Base-by-base conservation (phyloP, 495 filamentous ascomycete species). In the Bathelium albidoporum region DNA sequence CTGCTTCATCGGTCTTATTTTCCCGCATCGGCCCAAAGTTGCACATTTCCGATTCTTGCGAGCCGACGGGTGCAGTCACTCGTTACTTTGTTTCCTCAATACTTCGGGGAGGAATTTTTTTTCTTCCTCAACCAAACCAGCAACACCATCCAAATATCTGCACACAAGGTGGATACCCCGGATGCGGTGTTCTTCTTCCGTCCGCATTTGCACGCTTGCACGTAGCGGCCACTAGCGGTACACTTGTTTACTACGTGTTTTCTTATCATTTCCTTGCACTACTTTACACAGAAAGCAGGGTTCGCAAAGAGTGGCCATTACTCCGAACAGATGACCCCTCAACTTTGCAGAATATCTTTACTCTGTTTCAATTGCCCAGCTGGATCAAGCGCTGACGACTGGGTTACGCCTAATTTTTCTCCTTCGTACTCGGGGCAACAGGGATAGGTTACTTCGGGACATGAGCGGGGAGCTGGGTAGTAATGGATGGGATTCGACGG, bases 351-450 rank as follows among this genome's bases (percentile, higher is more conserved):
- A 14, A 39, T 5, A 39, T 14, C 34, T 5, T 5, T 5, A 39
- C 5, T n/a, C n/a, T n/a, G n/a, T n/a, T 20, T 49, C 20, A 10
- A 55, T 26, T 55, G 49, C 24, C 20, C 49, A 29, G 49, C 16
- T 29, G 49, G 49, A 5, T 55, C 49, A 55, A 55, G 49, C 49
- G 49, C 49, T 55, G 49, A 55, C 49, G 49, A 20, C 49, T 55
- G 49, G 20, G 20, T 16, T 55, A 26, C 18, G 9, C 20, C 44
- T 49, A 14, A 49, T 20, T 20, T 49, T 14, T 49, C 44, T 55
- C 10, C 49, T 55, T 55, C 7, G n/a, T n/a, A n/a, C n/a, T 55
- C 5, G 2, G 24, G 2, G 5, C 49, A 26, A 55, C 20, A 2
- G 22, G 24, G 24, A n/a, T 49, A 18, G 44, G 36, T 7, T 4